These are phyloP conservation scores for Alisma plantagoaquatica DNA, from an alignment of 106 monocot species.

Conservation along the genomic window DNA sequence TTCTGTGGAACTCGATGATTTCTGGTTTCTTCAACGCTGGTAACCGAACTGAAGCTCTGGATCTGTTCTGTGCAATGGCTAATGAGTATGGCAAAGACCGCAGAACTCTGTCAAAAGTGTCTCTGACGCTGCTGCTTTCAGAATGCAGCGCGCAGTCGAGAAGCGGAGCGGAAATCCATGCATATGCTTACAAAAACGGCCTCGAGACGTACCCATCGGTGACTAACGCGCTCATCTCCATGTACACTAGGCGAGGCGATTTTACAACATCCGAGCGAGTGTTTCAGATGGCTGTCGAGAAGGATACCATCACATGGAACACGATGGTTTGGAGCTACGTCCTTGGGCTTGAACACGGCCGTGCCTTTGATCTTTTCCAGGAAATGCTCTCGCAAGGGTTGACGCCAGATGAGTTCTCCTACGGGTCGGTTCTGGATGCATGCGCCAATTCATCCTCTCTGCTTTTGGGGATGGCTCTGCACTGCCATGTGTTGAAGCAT, in stretches of 20 bases:
- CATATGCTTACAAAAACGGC: constrained; percentile 43
- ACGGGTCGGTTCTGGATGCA: constrained; percentile 46
- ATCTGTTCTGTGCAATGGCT: constrained; percentile 39
- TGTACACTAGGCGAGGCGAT: constrained; percentile 49
- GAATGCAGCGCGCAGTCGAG: constrained; percentile 21
- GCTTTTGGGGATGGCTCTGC: constrained; percentile 33
- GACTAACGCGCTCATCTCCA: constrained; percentile 65
- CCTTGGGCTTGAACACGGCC: constrained; percentile 21
- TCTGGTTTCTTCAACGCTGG: constrained; percentile 36
- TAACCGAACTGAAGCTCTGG: constrained; percentile 24
- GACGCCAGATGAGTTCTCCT: constrained; percentile 59
- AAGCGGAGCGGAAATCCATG: constrained; percentile 70
- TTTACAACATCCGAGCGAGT: constrained; percentile 20
- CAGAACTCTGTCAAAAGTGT: constrained; percentile 31
- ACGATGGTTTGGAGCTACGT: constrained; percentile 44
- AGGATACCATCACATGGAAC: constrained; percentile 67
- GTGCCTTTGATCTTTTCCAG: constrained; percentile 36
- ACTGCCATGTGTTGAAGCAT: constrained; percentile 38
- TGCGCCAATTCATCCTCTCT: constrained; percentile 52
- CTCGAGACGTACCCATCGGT: constrained; percentile 44
- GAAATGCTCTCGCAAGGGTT: constrained; percentile 33
- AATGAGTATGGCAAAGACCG: constrained; percentile 13
- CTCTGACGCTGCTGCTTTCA: constrained; percentile 45
- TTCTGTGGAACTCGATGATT: constrained; percentile 50
- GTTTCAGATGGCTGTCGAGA: constrained; percentile 35